phyloP scores from a whole-genome alignment of 1,139 yeast species.

The Yarrowia galli region DNA sequence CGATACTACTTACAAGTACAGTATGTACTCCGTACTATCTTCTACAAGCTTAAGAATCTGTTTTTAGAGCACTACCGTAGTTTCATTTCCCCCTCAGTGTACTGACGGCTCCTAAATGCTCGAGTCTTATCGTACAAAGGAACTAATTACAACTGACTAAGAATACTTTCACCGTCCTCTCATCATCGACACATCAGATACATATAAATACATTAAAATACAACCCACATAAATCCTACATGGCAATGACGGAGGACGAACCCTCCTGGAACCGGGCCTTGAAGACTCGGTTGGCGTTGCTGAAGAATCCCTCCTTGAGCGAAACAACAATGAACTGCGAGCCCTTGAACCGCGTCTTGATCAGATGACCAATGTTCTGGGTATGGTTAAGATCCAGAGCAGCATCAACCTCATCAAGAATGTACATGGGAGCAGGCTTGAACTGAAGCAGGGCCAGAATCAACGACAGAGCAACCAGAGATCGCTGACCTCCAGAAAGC shows the following conservation, averaged over 20 bases:
- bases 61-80: too few relatives aligned
- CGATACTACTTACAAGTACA: too few relatives aligned
- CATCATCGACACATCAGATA: neutral
- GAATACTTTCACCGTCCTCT: too few relatives aligned
- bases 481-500: conserved; percentile 96
- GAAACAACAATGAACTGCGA: conserved; percentile 97
- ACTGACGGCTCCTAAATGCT: too few relatives aligned
- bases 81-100: too few relatives aligned
- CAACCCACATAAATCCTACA: conserved; percentile 38
- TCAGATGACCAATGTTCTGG: conserved; percentile 94
- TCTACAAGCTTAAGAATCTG: too few relatives aligned
- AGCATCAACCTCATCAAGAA: conserved; percentile 96
- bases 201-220: conserved; percentile 25
- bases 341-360: conserved; percentile 92
- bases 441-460: conserved; percentile 90
- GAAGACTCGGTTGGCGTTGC: conserved; percentile 94
- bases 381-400: conserved; percentile 97
- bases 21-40: too few relatives aligned
- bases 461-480: conserved; percentile 87
- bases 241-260: conserved; percentile 76
- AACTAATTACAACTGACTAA: too few relatives aligned
- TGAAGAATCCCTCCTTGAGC: conserved; percentile 96
- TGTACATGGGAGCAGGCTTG: conserved; percentile 98
- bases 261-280: conserved; percentile 96
- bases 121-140: too few relatives aligned